Conservation (phyloP, 495 filamentous ascomycete species). For the Neurospora sp. region DNA sequence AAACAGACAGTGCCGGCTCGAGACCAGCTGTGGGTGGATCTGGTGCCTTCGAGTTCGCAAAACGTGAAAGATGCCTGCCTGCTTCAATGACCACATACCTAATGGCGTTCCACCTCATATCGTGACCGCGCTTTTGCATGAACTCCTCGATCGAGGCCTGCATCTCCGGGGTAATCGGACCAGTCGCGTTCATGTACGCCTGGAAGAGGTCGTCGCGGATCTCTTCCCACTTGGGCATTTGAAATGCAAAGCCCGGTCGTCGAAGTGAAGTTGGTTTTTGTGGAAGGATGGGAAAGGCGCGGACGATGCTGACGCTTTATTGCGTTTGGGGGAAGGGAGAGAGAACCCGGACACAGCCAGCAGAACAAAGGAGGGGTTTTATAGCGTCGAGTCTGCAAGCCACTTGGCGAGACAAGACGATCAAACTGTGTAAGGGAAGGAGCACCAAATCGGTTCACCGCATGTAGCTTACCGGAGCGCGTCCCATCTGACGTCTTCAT, state of each 20-base stretch:
- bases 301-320: background rate
- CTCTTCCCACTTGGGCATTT: constrained; percentile 20
- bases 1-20: background rate
- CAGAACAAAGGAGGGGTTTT: background rate
- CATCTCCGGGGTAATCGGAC: constrained; percentile 18
- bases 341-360: background rate
- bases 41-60: background rate
- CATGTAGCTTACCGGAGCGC: constrained; percentile 8
- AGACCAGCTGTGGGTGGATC: background rate
- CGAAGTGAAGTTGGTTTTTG: background rate
- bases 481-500: constrained; percentile 9
- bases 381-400: background rate
- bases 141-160: constrained; percentile 15
- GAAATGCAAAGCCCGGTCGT: background rate
- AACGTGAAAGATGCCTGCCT: background rate
- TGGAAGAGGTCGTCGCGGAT: constrained; percentile 23
- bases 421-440: background rate
- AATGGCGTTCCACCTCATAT: constrained; percentile 27
- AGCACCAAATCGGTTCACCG: background rate
- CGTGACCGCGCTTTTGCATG: constrained; percentile 14
- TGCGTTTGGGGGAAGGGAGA: background rate
- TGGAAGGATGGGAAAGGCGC: background rate
- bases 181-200: constrained; percentile 10
- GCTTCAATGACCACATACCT: constrained; percentile 16
- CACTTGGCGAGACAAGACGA: background rate